Evolutionary conservation across 257 asterid genomes (phyloP), one percentile per base, ranked within the genome.

Genomic region (Solanum peruvianum): DNA sequence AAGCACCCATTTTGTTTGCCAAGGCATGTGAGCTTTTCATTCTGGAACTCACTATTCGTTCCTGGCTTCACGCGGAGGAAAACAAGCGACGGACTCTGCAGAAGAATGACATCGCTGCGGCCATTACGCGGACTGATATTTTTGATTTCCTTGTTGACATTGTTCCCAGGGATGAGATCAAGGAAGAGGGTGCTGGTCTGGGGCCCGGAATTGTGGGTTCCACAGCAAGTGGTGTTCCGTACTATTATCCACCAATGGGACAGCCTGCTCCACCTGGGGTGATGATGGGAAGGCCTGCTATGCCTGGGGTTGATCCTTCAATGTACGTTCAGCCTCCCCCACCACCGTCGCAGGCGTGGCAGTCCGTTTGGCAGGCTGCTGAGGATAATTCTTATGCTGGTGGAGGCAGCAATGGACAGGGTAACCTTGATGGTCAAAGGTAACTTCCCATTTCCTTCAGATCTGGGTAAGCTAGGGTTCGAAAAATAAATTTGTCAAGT

Each of bases 61-160:
- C 99, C 27, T 96, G 99, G 99, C 93, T 93, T 47, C 99, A 96
- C 92, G 99, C 99, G 56, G 98, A 96, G 96, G 98, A 95, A 90
- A 95, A 96, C 93, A 96, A 95, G 95, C 94, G 98, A 39, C 91
- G 99, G 11, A 96, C 98, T 7, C 93, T 96, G 21, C 98, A 96
- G 94, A 96, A 96, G 90, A 94, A 96, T 84, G 99, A 96, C 85
- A 96, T 96, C 82, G 98, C 98, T 2, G 99, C 98, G 12, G 99
- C 98, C 23, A 96, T 96, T 62, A 95, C 97, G n/a, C 91, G 99
- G 13, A 96, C 99, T 4, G 98, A 95, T 72, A 96, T 96, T 47
- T 96, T 96, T 45, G 99, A 96, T 88, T 96, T 96, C 73, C 91
- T 95, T 44, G 99, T 95, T 27, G 99, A 96, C 88, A 94, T 96